A percentile compares a stretch with the other conserved stretches of the same genome.
These are phyloP conservation scores for Posidonia oceanica DNA, from an alignment of 116 monocot genomes.

Conservation along the genomic window DNA sequence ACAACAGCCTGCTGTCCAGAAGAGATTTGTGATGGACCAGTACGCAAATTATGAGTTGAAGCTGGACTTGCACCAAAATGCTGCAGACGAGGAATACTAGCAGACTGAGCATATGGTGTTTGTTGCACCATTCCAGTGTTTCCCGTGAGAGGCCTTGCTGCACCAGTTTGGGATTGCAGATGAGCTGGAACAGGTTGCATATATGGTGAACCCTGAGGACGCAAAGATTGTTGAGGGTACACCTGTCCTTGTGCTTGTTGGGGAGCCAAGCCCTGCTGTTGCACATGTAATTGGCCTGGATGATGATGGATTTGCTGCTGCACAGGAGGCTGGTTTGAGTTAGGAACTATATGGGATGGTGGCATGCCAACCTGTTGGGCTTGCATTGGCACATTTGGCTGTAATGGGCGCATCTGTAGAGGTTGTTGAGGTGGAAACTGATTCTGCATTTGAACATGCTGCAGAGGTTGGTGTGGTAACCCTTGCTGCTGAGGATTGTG, in stretches of 20 bases:
- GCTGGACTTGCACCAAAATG: not conserved
- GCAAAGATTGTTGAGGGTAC: constrained; percentile 29
- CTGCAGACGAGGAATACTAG: not conserved
- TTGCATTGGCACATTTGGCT: constrained; percentile 29
- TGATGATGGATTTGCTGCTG: constrained; percentile 30
- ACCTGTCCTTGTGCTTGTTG: constrained; percentile 18
- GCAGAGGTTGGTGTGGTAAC: constrained; percentile 19
- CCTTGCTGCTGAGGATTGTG: constrained; percentile 30
- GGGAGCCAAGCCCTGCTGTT: constrained; percentile 23
- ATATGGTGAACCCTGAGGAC: constrained; percentile 31
- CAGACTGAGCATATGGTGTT: constrained; percentile 6
- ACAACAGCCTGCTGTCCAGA: not conserved
- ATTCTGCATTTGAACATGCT: constrained; percentile 22
- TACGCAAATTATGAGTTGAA: not conserved
- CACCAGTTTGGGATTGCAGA: constrained; percentile 1
- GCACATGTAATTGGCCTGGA: constrained; percentile 21
- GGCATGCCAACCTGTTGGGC: constrained; percentile 21
- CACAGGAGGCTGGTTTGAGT: constrained; percentile 11
- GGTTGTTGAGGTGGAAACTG: constrained; percentile 38
- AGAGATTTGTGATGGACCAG: not conserved
- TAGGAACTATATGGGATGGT: constrained; percentile 19
- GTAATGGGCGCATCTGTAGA: constrained; percentile 26
- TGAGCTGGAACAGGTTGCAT: constrained; percentile 24
- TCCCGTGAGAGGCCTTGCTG: not conserved
- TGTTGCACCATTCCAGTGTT: not conserved